A percentile compares a stretch with the other conserved stretches of the same genome.
Conservation (phyloP, 768 basidiomycete species). For the Russula griseocarnosa region DNA sequence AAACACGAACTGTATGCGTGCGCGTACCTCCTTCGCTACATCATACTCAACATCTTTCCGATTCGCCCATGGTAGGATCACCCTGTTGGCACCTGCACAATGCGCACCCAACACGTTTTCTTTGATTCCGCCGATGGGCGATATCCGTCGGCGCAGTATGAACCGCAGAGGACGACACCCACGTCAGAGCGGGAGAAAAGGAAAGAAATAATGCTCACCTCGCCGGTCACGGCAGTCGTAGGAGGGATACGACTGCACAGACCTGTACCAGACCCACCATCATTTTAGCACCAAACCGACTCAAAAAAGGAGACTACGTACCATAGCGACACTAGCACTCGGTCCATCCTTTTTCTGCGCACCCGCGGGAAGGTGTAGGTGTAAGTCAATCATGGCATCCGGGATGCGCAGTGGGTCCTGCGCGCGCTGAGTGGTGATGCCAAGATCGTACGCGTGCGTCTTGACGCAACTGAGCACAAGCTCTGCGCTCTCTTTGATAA, state of each 20-base stretch:
- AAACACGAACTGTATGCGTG: conserved; percentile 77
- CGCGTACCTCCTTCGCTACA: conserved; percentile 64
- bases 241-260: conserved; percentile 81
- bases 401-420: conserved; percentile 75
- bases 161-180: conserved; percentile 42
- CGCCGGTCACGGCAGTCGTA: conserved; percentile 85
- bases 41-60: conserved; percentile 86
- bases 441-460: conserved; percentile 73
- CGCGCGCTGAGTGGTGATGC: conserved; percentile 62
- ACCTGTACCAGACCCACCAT: conserved; percentile 40
- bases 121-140: conserved; percentile 86
- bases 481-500: conserved; percentile 85
- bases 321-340: conserved; percentile 87
- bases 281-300: neutral
- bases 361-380: conserved; percentile 84
- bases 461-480: conserved; percentile 92
- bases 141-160: conserved; percentile 76
- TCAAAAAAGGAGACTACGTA: conserved; percentile 34
- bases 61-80: conserved; percentile 82
- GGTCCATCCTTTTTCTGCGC: conserved; percentile 94
- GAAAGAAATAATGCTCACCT: conserved; percentile 42
- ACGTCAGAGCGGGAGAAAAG: neutral
- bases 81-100: conserved; percentile 75
- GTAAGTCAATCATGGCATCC: conserved; percentile 66
- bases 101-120: conserved; percentile 91